Evolutionary conservation across 345 rosid genomes (phyloP).

Genomic region (Sapria himalayana): DNA sequence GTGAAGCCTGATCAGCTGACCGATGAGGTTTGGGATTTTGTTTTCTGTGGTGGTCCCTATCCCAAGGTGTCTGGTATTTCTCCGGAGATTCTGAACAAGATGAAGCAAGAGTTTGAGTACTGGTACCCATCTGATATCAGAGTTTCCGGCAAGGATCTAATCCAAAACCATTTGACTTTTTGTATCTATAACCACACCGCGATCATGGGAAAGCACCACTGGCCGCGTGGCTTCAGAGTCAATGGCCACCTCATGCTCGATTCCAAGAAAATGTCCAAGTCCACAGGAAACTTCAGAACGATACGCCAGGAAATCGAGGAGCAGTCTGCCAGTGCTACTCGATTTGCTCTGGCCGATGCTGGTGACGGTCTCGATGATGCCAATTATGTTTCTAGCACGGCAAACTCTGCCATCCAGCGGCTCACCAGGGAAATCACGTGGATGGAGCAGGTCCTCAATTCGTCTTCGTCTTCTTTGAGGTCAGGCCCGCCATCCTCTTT

Average conservation of each 20-base stretch:
- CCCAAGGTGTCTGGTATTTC: slow-evolving; percentile 49
- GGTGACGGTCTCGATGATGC: slow-evolving; percentile 98
- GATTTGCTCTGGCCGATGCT: slow-evolving; percentile 82
- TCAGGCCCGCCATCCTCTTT: slow-evolving; percentile 43
- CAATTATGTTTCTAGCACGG: slow-evolving; percentile 79
- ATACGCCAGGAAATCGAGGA: slow-evolving; percentile 64
- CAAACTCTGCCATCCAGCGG: slow-evolving; percentile 72
- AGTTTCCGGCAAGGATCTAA: slow-evolving; percentile 91
- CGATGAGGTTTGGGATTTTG: slow-evolving; percentile 80
- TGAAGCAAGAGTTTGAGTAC: slow-evolving; percentile 91
- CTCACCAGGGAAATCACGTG: slow-evolving; percentile 77
- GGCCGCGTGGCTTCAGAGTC: slow-evolving; percentile 93
- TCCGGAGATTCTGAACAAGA: slow-evolving; percentile 33
- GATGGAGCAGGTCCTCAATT: slow-evolving; percentile 71
- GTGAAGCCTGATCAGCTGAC: slow-evolving; percentile 58
- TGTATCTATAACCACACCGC: slow-evolving; percentile 73
- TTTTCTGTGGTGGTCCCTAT: slow-evolving; percentile 49
- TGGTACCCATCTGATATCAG: slow-evolving; percentile 96
- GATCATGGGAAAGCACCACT: slow-evolving; percentile 46
- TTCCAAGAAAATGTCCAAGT: slow-evolving; percentile 92
- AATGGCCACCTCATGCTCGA: slow-evolving; percentile 93
- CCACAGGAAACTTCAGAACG: slow-evolving; percentile 89
- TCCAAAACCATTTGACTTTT: slow-evolving; percentile 87
- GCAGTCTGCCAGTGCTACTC: slow-evolving; percentile 76
- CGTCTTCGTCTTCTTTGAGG: slow-evolving; percentile 52